Evolutionary conservation across 345 rosid species (phyloP), one percentile per base, ranked within the genome.

Genomic region (Luvunga scandens): DNA sequence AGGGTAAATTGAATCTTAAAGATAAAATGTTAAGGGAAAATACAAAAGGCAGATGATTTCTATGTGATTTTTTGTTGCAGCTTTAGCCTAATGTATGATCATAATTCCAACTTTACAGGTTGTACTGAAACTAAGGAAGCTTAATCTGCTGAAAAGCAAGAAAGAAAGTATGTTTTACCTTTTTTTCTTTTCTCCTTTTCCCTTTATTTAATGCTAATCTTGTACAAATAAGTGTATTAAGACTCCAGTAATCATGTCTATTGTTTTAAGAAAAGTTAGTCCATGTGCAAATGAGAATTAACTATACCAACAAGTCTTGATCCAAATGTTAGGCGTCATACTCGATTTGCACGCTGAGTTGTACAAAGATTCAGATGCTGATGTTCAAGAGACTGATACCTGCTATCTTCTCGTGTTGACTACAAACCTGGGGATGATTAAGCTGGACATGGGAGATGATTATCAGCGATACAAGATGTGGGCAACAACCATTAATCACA

Each of bases 361-460:
- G 78, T 90, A 93, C 69, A 86, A 85, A 77, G 89, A 90, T 64
- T 69, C 86, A 5, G 90, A 86, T 34, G 83, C 71, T 24, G 86
- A 75, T 61, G 9, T 65, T 19, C 89, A 83, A 78, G 80, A 80
- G 48, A 85, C 64, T 75, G 82, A 79, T 66, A 88, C 97, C 64
- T 89, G 98, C 77, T 89, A 96, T 81, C 85, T 92, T 13, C 84
- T 92, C 7, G 97, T 87, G 65, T 42, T 95, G 71, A 86, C 82
- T 18, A 95, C 96, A 16, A 88, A 83, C 81, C 70, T 69, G 38
- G 99, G 97, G 71, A 81, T 83, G 24, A 84, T 89, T 18, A 96
- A 96, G 79, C 83, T 96, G 33, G 98, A 96, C 91, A 89, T 93
- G 95, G 91, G 81, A 2, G 97, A 90, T 64, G 94, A 96, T 83